Percentiles rank a stretch among this genome's conserved stretches.
phyloP scores from a whole-genome alignment of 2,329 filamentous ascomycete species.

The Cytospora chrysosperma region DNA sequence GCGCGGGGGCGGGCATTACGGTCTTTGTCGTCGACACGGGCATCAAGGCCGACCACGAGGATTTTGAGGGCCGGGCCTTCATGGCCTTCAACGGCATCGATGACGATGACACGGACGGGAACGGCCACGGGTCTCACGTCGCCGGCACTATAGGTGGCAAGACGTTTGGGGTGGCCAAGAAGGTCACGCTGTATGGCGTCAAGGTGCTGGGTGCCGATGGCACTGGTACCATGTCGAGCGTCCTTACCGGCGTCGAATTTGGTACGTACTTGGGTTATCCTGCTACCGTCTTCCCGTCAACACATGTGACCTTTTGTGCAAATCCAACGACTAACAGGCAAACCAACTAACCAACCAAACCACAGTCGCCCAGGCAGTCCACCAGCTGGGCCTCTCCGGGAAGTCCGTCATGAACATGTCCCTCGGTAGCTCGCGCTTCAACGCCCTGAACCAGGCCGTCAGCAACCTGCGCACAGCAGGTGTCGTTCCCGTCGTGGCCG shows the following conservation, averaged over 20 bases:
- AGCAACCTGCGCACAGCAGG: conserved; percentile 48
- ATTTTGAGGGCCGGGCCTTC: conserved; percentile 56
- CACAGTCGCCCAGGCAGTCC: conserved; percentile 46
- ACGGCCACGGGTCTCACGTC: conserved; percentile 65
- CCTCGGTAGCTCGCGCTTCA: conserved; percentile 49
- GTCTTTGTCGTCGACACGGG: conserved; percentile 67
- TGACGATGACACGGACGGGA: conserved; percentile 50
- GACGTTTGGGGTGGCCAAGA: conserved; percentile 63
- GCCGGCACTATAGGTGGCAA: conserved; percentile 60
- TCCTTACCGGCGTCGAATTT: conserved; percentile 61
- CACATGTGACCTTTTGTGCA: no score
- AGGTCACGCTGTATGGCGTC: conserved; percentile 53
- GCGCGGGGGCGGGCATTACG: conserved; percentile 55
- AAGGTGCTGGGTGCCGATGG: conserved; percentile 58
- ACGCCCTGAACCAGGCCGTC: conserved; percentile 56
- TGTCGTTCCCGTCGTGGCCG: conserved; percentile 58
- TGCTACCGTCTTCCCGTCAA: not conserved
- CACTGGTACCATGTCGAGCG: conserved; percentile 47
- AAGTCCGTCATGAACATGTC: conserved; percentile 65
- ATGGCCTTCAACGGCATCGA: conserved; percentile 54
- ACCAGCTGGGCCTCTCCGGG: conserved; percentile 41
- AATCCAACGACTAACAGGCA: not conserved
- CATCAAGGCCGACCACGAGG: conserved; percentile 53
- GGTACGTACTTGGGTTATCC: conserved; percentile 34
- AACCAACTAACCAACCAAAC: not conserved